A percentile compares a stretch with the other conserved stretches of the same genome.
These are phyloP conservation scores for Hypocreales sp. DNA, from an alignment of 2,329 filamentous ascomycete genomes.

Conservation along the genomic window DNA sequence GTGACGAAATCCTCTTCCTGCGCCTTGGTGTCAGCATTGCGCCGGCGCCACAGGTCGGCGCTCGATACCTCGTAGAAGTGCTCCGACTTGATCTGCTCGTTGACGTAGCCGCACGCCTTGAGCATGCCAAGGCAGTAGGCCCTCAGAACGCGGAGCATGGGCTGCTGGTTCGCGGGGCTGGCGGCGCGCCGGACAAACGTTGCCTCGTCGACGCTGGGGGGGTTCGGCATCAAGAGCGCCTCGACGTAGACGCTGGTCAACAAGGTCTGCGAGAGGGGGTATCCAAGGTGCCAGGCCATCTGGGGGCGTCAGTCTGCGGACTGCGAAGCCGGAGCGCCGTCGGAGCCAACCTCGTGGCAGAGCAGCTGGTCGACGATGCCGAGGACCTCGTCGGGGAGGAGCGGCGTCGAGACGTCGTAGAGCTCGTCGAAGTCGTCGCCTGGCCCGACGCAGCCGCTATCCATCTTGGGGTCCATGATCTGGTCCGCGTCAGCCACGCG, in stretches of 20 bases:
- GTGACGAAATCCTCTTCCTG: constrained; percentile 95
- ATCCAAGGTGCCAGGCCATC: constrained; percentile 97
- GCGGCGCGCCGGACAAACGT: constrained; percentile 35
- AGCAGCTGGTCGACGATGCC: constrained; percentile 91
- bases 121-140: constrained; percentile 77
- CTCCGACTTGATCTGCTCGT: constrained; percentile 62
- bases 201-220: constrained; percentile 47
- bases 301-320: too few relatives aligned
- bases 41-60: neutral
- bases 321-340: too few relatives aligned
- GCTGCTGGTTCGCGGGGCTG: constrained; percentile 16
- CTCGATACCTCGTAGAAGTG: constrained; percentile 72
- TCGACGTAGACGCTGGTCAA: constrained; percentile 90
- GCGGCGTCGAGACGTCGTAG: constrained; percentile 54
- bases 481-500: constrained; percentile 19
- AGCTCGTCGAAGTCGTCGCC: constrained; percentile 72
- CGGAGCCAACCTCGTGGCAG: constrained; percentile 71
- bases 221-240: constrained; percentile 57
- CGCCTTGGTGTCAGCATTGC: constrained; percentile 1
- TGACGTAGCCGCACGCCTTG: constrained; percentile 69
- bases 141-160: constrained; percentile 51
- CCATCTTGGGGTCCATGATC: constrained; percentile 99
- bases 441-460: constrained; percentile 69
- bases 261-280: constrained; percentile 84
- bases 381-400: constrained; percentile 66